Conservation (phyloP, 352 stramenopile genomes). For the Nothophytophthora sp. region DNA sequence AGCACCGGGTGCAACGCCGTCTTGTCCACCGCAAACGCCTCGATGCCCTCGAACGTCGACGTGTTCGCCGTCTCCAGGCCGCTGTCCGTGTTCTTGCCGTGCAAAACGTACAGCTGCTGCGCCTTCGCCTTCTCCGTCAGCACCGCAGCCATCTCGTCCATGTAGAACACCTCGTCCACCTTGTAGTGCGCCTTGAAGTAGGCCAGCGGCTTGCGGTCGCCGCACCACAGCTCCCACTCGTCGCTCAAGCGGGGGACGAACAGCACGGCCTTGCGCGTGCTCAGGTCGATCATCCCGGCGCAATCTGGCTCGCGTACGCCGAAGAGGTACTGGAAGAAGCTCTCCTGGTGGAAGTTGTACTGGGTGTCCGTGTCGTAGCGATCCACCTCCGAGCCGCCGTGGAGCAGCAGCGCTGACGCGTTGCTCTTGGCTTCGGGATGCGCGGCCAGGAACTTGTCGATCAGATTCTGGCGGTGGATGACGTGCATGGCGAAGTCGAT, state of each 20-base stretch:
- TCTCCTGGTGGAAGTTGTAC: too few relatives aligned
- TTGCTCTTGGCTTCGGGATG: conserved; percentile 26
- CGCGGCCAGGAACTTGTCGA: conserved; percentile 30
- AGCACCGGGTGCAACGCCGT: too few relatives aligned
- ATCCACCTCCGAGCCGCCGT: too few relatives aligned
- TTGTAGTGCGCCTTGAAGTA: conserved; percentile 90
- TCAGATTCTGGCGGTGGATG: conserved; percentile 36
- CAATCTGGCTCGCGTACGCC: too few relatives aligned
- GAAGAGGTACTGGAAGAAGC: too few relatives aligned
- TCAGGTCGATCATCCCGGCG: too few relatives aligned
- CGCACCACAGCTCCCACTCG: conserved; percentile 93
- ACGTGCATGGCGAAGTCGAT: conserved; percentile 69
- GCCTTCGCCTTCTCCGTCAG: conserved; percentile 61
- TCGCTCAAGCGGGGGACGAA: conserved; percentile 88
- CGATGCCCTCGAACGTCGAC: too few relatives aligned
- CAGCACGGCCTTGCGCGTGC: conserved; percentile 65
- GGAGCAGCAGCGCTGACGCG: conserved; percentile 44
- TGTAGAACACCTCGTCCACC: conserved; percentile 88
- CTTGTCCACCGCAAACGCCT: too few relatives aligned
- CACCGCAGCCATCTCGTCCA: conserved; percentile 54
- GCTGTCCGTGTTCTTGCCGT: too few relatives aligned
- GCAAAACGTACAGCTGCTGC: too few relatives aligned
- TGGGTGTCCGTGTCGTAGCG: too few relatives aligned
- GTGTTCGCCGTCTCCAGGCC: too few relatives aligned
- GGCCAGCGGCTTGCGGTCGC: conserved; percentile 75